These are phyloP conservation scores for Saccharomycopsis sp. DNA, from an alignment of 805 yeast genomes.

Conservation along the genomic window DNA sequence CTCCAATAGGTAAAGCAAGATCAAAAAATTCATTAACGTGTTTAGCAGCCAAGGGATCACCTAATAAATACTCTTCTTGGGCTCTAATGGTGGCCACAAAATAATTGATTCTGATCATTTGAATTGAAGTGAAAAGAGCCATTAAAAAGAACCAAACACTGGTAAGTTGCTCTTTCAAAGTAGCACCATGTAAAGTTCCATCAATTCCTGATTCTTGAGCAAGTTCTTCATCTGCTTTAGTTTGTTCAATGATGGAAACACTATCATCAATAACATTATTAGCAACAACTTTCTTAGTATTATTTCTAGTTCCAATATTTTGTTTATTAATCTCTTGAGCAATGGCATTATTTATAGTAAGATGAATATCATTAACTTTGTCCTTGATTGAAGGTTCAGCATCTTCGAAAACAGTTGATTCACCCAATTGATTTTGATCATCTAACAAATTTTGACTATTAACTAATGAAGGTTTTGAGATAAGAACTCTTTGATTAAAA, in stretches of 20 bases:
- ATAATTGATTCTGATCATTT: conserved; percentile 86
- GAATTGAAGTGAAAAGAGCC: conserved; percentile 71
- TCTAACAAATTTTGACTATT: not conserved
- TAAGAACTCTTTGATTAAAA: conserved; percentile 14
- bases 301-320: not conserved
- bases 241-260: conserved; percentile 14
- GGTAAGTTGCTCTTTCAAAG: conserved; percentile 29
- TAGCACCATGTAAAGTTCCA: conserved; percentile 10
- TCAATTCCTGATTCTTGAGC: conserved; percentile 13
- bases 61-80: conserved; percentile 68
- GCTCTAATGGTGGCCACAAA: conserved; percentile 83
- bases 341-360: conserved; percentile 13
- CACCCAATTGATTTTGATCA: conserved; percentile 1
- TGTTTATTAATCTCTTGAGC: not conserved
- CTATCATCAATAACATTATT: conserved; percentile 11
- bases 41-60: conserved; percentile 39
- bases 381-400: not conserved
- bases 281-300: conserved; percentile 1
- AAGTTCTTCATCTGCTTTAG: conserved; percentile 10
- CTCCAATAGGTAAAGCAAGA: conserved; percentile 80
- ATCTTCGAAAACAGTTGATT: not conserved
- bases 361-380: conserved; percentile 3
- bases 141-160: conserved; percentile 73
- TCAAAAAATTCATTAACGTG: conserved; percentile 69
- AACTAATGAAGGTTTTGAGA: conserved; percentile 8